These are phyloP conservation scores for Neofusicoccum sp. DNA, from an alignment of 2,329 filamentous ascomycete species.

Conservation along the genomic window DNA sequence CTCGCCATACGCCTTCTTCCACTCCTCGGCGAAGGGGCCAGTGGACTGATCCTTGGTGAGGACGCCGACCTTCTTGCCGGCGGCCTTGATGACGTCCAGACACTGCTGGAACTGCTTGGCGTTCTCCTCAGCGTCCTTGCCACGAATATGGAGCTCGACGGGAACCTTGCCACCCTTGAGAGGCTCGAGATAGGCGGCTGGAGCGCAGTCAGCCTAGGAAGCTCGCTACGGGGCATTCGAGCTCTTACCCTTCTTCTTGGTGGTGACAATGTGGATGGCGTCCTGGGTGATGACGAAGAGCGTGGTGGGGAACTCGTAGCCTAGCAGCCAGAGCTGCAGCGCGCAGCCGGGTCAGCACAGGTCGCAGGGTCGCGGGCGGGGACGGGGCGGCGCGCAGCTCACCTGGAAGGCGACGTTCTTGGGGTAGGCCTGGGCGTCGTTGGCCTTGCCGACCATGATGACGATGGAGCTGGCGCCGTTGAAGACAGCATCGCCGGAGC, in stretches of 20 bases:
- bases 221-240: constrained; percentile 21
- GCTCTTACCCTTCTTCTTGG: constrained; percentile 84
- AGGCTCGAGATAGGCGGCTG: constrained; percentile 88
- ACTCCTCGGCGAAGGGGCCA: constrained; percentile 92
- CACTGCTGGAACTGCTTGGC: constrained; percentile 85
- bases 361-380: not conserved
- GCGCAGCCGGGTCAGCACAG: constrained; percentile 21
- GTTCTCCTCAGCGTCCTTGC: constrained; percentile 89
- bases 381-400: constrained; percentile 39
- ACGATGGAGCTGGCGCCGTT: constrained; percentile 82
- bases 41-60: constrained; percentile 79
- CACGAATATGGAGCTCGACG: constrained; percentile 85
- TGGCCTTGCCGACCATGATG: constrained; percentile 91
- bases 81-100: constrained; percentile 78
- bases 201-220: constrained; percentile 32
- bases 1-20: constrained; percentile 77
- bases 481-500: constrained; percentile 80
- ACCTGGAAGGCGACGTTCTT: constrained; percentile 98
- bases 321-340: constrained; percentile 88
- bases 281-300: constrained; percentile 90
- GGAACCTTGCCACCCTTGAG: constrained; percentile 90
- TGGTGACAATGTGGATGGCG: constrained; percentile 87
- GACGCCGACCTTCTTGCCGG: constrained; percentile 90
- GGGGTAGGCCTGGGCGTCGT: constrained; percentile 80
- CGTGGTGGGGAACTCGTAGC: constrained; percentile 97